Conservation (phyloP, 345 rosid species). For the Gynandropsis gynandra region DNA sequence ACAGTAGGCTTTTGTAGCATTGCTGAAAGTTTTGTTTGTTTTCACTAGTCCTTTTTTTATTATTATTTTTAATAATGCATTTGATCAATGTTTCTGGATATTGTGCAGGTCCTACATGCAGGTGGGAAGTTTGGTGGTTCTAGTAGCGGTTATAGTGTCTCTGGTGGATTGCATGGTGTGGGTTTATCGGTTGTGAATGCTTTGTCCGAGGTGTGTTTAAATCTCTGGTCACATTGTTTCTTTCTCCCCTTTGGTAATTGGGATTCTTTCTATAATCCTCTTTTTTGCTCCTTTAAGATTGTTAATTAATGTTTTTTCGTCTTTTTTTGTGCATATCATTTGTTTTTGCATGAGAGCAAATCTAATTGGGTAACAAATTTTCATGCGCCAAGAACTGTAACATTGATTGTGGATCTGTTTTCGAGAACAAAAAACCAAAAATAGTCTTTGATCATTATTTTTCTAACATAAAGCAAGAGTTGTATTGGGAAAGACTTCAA, state of each 20-base stretch:
- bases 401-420: too few species aligned
- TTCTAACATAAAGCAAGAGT: conserved; percentile 7
- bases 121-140: conserved; percentile 99
- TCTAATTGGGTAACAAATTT: too few species aligned
- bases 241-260: conserved; percentile 2
- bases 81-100: conserved; percentile 12
- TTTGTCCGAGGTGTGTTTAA: conserved; percentile 72
- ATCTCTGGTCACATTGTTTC: conserved; percentile 8
- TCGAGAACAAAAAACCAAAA: too few species aligned
- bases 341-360: too few species aligned
- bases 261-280: background rate
- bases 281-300: background rate
- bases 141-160: conserved; percentile 90
- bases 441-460: background rate
- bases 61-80: background rate
- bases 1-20: background rate
- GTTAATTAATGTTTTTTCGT: conserved; percentile 1
- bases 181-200: conserved; percentile 99
- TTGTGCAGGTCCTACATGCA: conserved; percentile 84
- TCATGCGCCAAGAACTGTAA: too few species aligned
- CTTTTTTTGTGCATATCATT: background rate
- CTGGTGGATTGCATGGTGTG: conserved; percentile 98
- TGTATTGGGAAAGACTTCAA: conserved; percentile 10
- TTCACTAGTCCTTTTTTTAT: too few species aligned
- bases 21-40: background rate